Evolutionary conservation across 2,329 filamentous ascomycete genomes (phyloP).

Genomic region (Pseudonectria foliicola): DNA sequence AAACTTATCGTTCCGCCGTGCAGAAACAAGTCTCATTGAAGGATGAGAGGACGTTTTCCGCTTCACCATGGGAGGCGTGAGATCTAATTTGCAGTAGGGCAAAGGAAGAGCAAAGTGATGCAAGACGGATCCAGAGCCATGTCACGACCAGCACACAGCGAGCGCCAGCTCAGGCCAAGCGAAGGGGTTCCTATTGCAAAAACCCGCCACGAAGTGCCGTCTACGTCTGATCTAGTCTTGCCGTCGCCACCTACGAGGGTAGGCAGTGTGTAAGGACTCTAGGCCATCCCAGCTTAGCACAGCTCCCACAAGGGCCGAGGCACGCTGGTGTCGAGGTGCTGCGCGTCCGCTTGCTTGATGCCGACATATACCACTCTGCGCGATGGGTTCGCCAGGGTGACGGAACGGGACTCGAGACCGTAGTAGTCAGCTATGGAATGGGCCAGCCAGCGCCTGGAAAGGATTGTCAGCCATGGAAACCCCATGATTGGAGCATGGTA

Average conservation of each 20-base stretch:
- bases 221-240: too few relatives aligned
- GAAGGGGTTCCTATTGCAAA: too few relatives aligned
- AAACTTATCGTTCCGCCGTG: too few relatives aligned
- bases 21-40: too few relatives aligned
- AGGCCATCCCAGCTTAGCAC: conserved; percentile 30
- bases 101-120: too few relatives aligned
- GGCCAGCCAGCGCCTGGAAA: conserved; percentile 73
- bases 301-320: conserved; percentile 60
- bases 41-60: too few relatives aligned
- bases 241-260: neutral
- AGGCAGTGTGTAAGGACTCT: neutral
- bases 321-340: conserved; percentile 28
- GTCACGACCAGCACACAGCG: too few relatives aligned
- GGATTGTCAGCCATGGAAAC: conserved; percentile 4
- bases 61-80: too few relatives aligned
- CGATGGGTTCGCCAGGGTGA: conserved; percentile 63
- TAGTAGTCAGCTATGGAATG: conserved; percentile 92
- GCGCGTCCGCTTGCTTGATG: conserved; percentile 43
- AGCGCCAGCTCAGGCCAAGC: too few relatives aligned
- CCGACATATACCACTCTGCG: conserved; percentile 79
- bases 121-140: too few relatives aligned
- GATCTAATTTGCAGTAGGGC: too few relatives aligned
- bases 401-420: conserved; percentile 75
- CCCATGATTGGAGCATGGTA: neutral
- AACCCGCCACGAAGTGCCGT: too few relatives aligned